These are phyloP conservation scores for Hansenula lynferdii DNA, from an alignment of 1,139 yeast genomes.

Conservation along the genomic window DNA sequence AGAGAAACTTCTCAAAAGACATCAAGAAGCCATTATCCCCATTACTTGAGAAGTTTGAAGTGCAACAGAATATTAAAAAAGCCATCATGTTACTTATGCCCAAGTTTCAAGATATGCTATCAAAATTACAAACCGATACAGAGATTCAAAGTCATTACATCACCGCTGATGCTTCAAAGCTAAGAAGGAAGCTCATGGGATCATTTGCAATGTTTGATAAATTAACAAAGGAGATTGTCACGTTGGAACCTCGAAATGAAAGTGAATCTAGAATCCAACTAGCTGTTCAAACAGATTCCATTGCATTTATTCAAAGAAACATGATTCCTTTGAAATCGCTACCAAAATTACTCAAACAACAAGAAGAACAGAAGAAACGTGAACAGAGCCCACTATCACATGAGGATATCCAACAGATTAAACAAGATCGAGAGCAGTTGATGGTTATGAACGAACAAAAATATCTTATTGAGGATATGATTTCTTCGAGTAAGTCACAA, in stretches of 20 bases:
- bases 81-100: constrained; percentile 37
- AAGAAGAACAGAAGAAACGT: constrained; percentile 10
- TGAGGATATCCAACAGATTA: constrained; percentile 36
- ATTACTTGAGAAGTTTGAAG: constrained; percentile 26
- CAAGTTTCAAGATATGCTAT: constrained; percentile 33
- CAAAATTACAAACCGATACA: constrained; percentile 26
- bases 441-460: constrained; percentile 87
- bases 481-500: constrained; percentile 54
- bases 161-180: constrained; percentile 31
- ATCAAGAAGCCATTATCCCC: constrained; percentile 19
- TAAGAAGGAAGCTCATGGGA: constrained; percentile 37
- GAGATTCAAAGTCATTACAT: constrained; percentile 26
- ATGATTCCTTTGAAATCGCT: constrained; percentile 49
- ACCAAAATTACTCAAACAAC: constrained; percentile 32
- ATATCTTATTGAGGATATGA: constrained; percentile 62
- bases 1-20: constrained; percentile 46
- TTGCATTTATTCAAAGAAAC: constrained; percentile 46
- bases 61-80: constrained; percentile 29
- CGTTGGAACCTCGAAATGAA: constrained; percentile 24
- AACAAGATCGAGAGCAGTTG: constrained; percentile 63
- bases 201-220: constrained; percentile 41
- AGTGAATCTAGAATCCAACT: constrained; percentile 39
- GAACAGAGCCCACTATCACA: constrained; percentile 19
- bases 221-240: constrained; percentile 34
- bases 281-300: constrained; percentile 41